A percentile compares a stretch with the other conserved stretches of the same genome.
phyloP scores from a whole-genome alignment of 805 yeast genomes.

The Cyberlindnera subsufficiens region DNA sequence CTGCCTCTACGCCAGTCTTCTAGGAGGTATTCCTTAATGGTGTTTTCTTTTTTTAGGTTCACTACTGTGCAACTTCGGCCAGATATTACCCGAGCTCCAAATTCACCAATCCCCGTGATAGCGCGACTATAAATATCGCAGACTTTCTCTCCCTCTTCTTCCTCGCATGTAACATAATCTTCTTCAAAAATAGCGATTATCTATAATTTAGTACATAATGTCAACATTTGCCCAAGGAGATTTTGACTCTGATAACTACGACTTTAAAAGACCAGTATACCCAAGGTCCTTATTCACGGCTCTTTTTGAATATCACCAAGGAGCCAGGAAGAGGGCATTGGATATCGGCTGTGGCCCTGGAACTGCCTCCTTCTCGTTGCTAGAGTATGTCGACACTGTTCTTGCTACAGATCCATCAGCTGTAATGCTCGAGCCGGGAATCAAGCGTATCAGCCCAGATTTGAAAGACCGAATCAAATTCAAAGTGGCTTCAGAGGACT shows the following conservation, averaged over 20 bases:
- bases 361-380: conserved; percentile 47
- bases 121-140: no score
- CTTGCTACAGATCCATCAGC: conserved; percentile 55
- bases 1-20: no score
- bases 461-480: conserved; percentile 19
- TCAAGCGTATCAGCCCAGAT: conserved; percentile 11
- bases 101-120: no score
- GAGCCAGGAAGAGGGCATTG: conserved; percentile 31
- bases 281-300: conserved; percentile 44
- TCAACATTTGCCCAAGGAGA: conserved; percentile 44
- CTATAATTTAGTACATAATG: conserved; percentile 29
- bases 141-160: no score
- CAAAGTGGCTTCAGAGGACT: conserved; percentile 22
- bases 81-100: no score
- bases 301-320: conserved; percentile 35
- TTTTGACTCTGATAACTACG: conserved; percentile 45
- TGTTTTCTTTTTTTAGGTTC: no score
- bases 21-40: no score
- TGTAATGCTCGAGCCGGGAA: conserved; percentile 44
- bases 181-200: no score
- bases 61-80: no score
- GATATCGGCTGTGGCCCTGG: conserved; percentile 77
- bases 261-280: conserved; percentile 54
- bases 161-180: no score
- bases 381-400: conserved; percentile 36